phyloP scores from a whole-genome alignment of 2,329 filamentous ascomycete species.

The Diaporthe citri region DNA sequence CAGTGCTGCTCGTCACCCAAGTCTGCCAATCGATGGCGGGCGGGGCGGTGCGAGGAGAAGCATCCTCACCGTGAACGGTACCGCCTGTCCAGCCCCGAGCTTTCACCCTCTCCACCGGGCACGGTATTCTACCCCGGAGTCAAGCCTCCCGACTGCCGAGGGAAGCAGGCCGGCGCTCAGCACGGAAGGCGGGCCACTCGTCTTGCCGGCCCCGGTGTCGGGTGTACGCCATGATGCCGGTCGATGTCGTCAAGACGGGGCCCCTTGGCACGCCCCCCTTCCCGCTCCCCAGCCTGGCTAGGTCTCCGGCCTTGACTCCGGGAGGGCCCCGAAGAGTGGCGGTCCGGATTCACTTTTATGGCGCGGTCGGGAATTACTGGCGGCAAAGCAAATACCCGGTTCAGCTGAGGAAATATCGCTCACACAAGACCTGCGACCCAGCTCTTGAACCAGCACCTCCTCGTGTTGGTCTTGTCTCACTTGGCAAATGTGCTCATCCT shows the following conservation, averaged over 20 bases:
- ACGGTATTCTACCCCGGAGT: too few relatives aligned
- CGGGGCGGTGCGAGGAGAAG: not conserved
- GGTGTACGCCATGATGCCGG: slow-evolving; percentile 10
- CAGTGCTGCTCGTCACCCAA: not conserved
- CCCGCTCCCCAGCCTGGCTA: not conserved
- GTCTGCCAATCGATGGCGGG: not conserved
- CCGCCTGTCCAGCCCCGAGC: not conserved
- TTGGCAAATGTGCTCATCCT: not conserved
- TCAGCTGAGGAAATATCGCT: not conserved
- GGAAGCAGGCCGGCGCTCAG: not conserved
- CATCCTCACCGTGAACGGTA: not conserved
- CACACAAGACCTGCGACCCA: not conserved
- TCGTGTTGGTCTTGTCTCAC: not conserved
- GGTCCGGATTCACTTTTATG: not conserved
- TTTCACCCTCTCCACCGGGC: not conserved
- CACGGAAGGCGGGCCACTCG: not conserved
- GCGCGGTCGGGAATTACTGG: not conserved
- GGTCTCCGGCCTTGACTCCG: not conserved
- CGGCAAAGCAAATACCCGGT: not conserved
- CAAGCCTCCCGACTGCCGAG: not conserved
- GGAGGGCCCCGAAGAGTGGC: not conserved
- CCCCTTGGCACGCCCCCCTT: not conserved
- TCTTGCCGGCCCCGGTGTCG: not conserved
- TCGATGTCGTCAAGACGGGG: slow-evolving; percentile 9
- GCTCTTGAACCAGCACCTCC: too few relatives aligned